phyloP scores from a whole-genome alignment of 208 protist genomes.

The Strigomonas culicis region DNA sequence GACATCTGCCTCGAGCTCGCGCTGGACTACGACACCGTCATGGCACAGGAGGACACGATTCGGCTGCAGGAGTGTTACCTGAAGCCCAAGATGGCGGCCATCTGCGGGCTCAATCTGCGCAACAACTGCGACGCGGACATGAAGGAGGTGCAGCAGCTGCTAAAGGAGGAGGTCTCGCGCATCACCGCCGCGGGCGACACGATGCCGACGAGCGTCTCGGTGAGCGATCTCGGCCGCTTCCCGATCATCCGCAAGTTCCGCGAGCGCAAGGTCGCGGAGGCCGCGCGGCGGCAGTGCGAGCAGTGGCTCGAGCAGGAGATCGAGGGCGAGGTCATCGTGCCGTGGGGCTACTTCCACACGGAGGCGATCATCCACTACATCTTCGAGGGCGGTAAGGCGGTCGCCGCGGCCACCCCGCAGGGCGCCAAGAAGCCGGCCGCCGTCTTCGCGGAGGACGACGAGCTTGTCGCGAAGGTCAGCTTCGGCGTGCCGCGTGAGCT shows the following conservation, averaged over 20 bases:
- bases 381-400: conserved; percentile 40
- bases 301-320: conserved; percentile 63
- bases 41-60: conserved; percentile 36
- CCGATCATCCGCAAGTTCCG: conserved; percentile 62
- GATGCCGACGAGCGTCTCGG: conserved; percentile 46
- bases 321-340: conserved; percentile 84
- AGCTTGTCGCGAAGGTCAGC: conserved; percentile 61
- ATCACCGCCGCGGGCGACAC: conserved; percentile 30
- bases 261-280: conserved; percentile 69
- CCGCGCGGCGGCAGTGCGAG: conserved; percentile 61
- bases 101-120: conserved; percentile 60
- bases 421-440: conserved; percentile 31
- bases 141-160: conserved; percentile 69
- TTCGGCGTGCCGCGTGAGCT: conserved; percentile 76
- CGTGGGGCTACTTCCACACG: conserved; percentile 86
- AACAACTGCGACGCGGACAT: conserved; percentile 84
- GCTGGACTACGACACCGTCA: conserved; percentile 60
- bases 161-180: conserved; percentile 54
- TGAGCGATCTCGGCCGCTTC: conserved; percentile 59
- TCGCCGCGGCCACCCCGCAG: conserved; percentile 54
- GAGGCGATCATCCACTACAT: conserved; percentile 80
- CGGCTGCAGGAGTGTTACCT: conserved; percentile 90
- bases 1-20: conserved; percentile 81
- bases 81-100: conserved; percentile 85
- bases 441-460: conserved; percentile 69